Conservation (phyloP, 805 yeast genomes). For the Wickerhamiella cacticola region DNA sequence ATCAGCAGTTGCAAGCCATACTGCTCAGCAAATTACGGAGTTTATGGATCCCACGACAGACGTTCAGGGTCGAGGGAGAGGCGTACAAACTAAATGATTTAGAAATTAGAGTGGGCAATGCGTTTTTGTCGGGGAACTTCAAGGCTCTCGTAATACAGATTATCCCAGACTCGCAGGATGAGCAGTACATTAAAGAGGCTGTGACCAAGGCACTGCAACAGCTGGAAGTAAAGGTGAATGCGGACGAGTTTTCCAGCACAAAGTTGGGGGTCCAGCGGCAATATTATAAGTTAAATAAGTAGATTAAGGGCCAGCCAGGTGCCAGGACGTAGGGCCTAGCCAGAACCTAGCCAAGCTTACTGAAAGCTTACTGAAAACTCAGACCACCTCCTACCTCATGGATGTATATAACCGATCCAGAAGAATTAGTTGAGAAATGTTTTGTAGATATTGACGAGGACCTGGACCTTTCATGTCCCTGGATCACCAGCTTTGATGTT, state of each 20-base stretch:
- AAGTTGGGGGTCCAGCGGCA: background rate
- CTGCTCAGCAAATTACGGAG: conserved; percentile 49
- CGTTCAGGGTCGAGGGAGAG: conserved; percentile 62
- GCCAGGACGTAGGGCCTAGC: too few relatives aligned
- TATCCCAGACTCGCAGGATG: conserved; percentile 13
- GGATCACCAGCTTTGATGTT: background rate
- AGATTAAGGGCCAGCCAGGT: background rate
- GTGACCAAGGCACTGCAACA: background rate
- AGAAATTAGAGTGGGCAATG: conserved; percentile 52
- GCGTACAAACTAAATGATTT: conserved; percentile 40
- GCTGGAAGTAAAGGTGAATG: background rate
- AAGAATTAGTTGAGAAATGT: background rate
- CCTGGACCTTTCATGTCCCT: background rate
- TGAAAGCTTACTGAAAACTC: too few relatives aligned
- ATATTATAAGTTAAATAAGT: conserved; percentile 7
- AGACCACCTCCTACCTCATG: too few relatives aligned
- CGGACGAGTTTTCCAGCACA: background rate
- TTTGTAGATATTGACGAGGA: background rate
- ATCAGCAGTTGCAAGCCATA: conserved; percentile 47
- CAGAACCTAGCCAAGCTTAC: too few relatives aligned
- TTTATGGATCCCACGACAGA: conserved; percentile 58
- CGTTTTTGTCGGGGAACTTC: conserved; percentile 62
- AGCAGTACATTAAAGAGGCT: background rate
- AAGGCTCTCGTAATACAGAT: conserved; percentile 57
- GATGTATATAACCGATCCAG: background rate